A percentile compares a stretch with the other conserved stretches of the same genome.
Conservation (phyloP, 2,329 filamentous ascomycete genomes). For the Huntiella savannae region DNA sequence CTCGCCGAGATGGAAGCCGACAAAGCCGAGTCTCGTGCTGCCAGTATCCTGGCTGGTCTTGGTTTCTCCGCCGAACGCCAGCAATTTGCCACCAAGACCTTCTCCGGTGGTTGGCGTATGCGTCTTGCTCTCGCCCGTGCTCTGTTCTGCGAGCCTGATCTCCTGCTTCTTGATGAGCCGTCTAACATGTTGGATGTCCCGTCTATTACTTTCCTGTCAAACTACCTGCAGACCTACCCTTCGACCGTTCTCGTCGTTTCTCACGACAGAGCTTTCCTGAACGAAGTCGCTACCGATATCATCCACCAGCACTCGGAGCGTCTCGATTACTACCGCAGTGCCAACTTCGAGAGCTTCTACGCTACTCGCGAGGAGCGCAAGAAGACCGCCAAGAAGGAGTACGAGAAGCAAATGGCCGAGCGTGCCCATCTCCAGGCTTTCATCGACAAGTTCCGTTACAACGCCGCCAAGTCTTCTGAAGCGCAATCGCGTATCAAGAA, state of each 20-base stretch:
- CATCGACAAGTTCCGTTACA: conserved; percentile 99
- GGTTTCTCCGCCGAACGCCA: conserved; percentile 91
- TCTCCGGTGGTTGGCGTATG: conserved; percentile 99
- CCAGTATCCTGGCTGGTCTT: conserved; percentile 88
- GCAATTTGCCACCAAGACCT: conserved; percentile 85
- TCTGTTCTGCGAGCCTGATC: conserved; percentile 91
- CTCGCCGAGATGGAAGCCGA: conserved; percentile 97
- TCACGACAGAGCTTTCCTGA: conserved; percentile 96
- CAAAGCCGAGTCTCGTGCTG: conserved; percentile 87
- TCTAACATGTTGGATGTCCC: conserved; percentile 99
- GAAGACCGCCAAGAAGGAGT: conserved; percentile 91
- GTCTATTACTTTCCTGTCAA: conserved; percentile 95
- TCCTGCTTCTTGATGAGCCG: conserved; percentile 92
- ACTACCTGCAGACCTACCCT: conserved; percentile 84
- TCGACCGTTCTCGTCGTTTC: conserved; percentile 92
- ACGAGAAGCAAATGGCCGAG: conserved; percentile 94
- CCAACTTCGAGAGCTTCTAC: conserved; percentile 95
- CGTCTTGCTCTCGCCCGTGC: conserved; percentile 84
- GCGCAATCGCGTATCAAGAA: conserved; percentile 99
- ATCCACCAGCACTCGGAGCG: conserved; percentile 95
- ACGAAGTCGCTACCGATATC: conserved; percentile 98
- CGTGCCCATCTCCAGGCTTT: conserved; percentile 89
- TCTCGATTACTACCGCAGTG: conserved; percentile 94
- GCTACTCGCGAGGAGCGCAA: conserved; percentile 91
- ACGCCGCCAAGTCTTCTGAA: conserved; percentile 94